Percentiles rank a stretch among this genome's conserved stretches.
phyloP scores from a whole-genome alignment of 1,284 basidiomycete species.

The Porodaedalea pini region DNA sequence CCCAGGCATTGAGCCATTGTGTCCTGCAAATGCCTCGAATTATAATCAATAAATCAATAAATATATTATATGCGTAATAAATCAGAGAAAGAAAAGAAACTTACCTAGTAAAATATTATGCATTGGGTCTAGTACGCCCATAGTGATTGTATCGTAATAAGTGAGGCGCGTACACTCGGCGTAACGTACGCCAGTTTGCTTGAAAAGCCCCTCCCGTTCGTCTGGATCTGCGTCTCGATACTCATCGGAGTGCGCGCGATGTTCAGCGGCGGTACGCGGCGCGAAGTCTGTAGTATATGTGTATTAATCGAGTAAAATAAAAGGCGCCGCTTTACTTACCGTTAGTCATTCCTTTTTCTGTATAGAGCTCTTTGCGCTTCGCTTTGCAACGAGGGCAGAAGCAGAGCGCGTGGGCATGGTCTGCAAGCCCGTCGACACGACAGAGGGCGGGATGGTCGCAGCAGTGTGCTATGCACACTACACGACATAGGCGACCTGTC shows the following conservation, averaged over 20 bases:
- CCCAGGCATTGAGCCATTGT: slow-evolving; percentile 20
- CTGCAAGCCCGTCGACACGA: slow-evolving; percentile 9
- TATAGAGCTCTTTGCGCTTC: not conserved
- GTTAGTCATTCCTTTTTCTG: not conserved
- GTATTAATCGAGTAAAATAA: too few species aligned
- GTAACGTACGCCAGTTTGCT: slow-evolving; percentile 11
- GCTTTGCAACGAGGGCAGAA: slow-evolving; percentile 12
- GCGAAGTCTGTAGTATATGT: not conserved
- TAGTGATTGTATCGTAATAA: slow-evolving; percentile 20
- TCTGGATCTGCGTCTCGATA: not conserved
- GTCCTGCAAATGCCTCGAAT: slow-evolving; percentile 15
- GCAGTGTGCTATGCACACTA: slow-evolving; percentile 5
- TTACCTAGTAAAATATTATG: slow-evolving; percentile 23
- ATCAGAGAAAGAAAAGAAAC: not conserved
- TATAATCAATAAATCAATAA: not conserved
- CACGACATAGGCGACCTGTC: not conserved
- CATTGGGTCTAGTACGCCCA: slow-evolving; percentile 22
- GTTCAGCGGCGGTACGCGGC: not conserved
- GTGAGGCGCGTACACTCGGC: slow-evolving; percentile 13
- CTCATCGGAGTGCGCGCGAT: not conserved
- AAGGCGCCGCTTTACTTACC: not conserved
- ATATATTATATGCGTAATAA: not conserved
- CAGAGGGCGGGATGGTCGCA: slow-evolving; percentile 20
- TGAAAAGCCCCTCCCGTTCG: not conserved
- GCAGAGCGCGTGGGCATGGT: not conserved